These are phyloP conservation scores for Poterioochromonas sp. DNA, from an alignment of 352 stramenopile species.

Conservation along the genomic window DNA sequence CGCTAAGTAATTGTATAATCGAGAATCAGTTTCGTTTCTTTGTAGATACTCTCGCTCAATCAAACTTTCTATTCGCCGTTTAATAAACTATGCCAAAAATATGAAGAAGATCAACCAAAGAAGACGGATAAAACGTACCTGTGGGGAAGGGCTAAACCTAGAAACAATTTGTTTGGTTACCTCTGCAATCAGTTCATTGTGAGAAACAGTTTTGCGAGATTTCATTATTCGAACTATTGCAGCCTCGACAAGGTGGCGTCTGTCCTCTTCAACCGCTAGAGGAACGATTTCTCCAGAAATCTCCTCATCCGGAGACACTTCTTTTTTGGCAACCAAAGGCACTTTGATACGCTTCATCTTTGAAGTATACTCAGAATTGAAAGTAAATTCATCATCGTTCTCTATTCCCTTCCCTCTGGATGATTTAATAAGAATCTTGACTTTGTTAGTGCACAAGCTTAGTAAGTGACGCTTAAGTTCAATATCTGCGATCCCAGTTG, in stretches of 20 bases:
- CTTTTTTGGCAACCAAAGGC: conserved; percentile 62
- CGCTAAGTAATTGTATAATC: conserved; percentile 95
- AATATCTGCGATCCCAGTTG: conserved; percentile 48
- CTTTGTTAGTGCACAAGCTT: conserved; percentile 92
- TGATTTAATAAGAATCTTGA: conserved; percentile 91
- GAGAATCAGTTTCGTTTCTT: conserved; percentile 75
- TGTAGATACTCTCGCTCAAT: conserved; percentile 99
- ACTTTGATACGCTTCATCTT: conserved; percentile 73
- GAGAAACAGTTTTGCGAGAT: conserved; percentile 83
- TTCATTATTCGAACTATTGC: conserved; percentile 99
- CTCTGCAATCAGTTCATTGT: conserved; percentile 89
- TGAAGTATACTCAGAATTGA: conserved; percentile 87
- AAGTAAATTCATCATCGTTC: conserved; percentile 81
- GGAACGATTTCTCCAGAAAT: background rate
- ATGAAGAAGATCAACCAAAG: background rate
- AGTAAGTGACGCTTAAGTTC: conserved; percentile 84
- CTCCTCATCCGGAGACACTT: background rate
- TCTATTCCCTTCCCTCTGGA: conserved; percentile 64
- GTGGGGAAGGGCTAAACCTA: conserved; percentile 41
- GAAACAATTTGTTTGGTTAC: conserved; percentile 81
- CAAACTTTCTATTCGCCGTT: conserved; percentile 94
- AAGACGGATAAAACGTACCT: conserved; percentile 37
- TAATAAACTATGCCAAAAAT: conserved; percentile 66
- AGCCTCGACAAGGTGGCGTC: conserved; percentile 84
- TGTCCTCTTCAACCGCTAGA: conserved; percentile 77